Conservation (phyloP, 805 yeast species). For the Candida morakotiae region DNA sequence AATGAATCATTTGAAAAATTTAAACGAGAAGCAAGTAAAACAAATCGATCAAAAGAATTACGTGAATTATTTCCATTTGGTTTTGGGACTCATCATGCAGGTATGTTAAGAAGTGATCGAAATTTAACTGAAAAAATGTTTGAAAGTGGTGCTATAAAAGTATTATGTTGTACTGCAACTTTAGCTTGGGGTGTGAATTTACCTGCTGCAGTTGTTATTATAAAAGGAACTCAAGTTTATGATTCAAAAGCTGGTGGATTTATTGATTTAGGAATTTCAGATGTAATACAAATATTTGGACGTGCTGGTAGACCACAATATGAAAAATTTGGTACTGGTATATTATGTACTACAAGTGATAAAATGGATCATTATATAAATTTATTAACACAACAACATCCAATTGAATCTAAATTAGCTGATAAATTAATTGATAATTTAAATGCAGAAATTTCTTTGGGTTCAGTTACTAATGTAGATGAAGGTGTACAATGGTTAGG, state of each 20-base stretch:
- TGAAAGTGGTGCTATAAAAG: conserved; percentile 78
- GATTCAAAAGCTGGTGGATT: conserved; percentile 94
- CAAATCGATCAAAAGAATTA: conserved; percentile 73
- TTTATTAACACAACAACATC: conserved; percentile 87
- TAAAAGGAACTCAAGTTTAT: conserved; percentile 95
- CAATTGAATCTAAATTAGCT: conserved; percentile 83
- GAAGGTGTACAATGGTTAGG: conserved; percentile 99
- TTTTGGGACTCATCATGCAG: conserved; percentile 96
- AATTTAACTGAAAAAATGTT: conserved; percentile 87
- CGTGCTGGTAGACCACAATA: conserved; percentile 99
- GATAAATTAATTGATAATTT: conserved; percentile 83
- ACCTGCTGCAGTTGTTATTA: conserved; percentile 96
- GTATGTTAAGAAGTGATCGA: conserved; percentile 88
- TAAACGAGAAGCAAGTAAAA: conserved; percentile 59
- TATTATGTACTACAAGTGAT: conserved; percentile 79
- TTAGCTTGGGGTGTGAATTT: conserved; percentile 99
- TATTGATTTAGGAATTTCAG: conserved; percentile 90
- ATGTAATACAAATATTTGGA: conserved; percentile 96
- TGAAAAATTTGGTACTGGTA: conserved; percentile 89
- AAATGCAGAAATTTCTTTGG: conserved; percentile 94
- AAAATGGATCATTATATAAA: conserved; percentile 84
- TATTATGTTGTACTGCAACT: conserved; percentile 93
- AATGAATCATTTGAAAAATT: conserved; percentile 40
- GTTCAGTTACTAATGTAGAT: conserved; percentile 89
- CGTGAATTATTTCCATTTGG: conserved; percentile 78